Percentiles rank a stretch among this genome's conserved stretches.
Conservation (phyloP, 768 basidiomycete genomes). For the Xanthoconium purpureum region DNA sequence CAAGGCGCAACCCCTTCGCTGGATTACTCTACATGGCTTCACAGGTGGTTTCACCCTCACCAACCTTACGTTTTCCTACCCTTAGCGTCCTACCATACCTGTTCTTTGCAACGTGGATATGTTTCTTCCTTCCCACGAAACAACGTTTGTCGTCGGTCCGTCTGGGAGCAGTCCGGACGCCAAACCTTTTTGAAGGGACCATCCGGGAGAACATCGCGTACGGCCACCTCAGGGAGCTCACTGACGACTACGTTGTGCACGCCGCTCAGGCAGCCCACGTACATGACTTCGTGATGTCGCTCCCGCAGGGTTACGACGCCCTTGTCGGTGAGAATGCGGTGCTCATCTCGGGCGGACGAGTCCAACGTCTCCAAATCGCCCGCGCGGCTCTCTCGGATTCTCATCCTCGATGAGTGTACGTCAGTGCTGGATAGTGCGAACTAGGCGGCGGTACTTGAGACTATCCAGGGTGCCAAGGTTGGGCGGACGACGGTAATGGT, state of each 20-base stretch:
- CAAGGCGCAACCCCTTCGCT: constrained; percentile 42
- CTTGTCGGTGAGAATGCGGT: constrained; percentile 85
- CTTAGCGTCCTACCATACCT: constrained; percentile 60
- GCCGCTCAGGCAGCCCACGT: constrained; percentile 80
- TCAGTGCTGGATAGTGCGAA: constrained; percentile 85
- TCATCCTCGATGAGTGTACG: constrained; percentile 96
- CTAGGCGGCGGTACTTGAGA: constrained; percentile 77
- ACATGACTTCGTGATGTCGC: constrained; percentile 78
- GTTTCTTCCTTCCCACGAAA: constrained; percentile 69
- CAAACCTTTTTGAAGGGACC: constrained; percentile 84
- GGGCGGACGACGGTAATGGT: constrained; percentile 86
- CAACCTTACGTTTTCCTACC: constrained; percentile 67
- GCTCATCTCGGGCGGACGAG: constrained; percentile 93
- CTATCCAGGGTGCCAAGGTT: constrained; percentile 60
- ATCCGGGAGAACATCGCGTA: constrained; percentile 90
- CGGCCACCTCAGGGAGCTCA: constrained; percentile 43
- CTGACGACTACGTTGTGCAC: constrained; percentile 54
- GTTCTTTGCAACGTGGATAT: constrained; percentile 59
- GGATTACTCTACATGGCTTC: constrained; percentile 63
- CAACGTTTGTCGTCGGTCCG: constrained; percentile 76
- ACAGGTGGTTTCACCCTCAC: constrained; percentile 66
- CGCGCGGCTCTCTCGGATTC: constrained; percentile 65
- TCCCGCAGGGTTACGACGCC: constrained; percentile 87
- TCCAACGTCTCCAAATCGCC: constrained; percentile 92
- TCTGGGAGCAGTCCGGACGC: constrained; percentile 78